Base-by-base conservation (phyloP, 208 protist species). In the Acanthamoeba triangularis region DNA sequence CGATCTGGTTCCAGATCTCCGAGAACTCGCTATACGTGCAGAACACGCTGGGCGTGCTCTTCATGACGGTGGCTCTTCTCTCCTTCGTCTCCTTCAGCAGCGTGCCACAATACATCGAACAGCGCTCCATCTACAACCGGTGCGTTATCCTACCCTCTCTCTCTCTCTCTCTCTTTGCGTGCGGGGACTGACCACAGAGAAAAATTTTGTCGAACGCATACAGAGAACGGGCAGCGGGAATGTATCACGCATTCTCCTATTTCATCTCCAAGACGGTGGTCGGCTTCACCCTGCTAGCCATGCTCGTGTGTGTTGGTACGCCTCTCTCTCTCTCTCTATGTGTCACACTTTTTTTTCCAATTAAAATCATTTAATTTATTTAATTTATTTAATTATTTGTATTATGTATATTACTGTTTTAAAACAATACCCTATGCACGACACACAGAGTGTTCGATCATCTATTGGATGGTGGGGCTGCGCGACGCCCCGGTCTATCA, bases 61-160 rank as follows among this genome's bases (percentile, higher is more conserved):
- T 90, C 52, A 90, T 90, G 84, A 90, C 84, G n/a, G 52, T 65
- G 49, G 84, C 84, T 11, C 59, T 90, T 3, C 59, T 90, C 35
- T 63, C 84, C 35, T 90, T 90, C 35, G 84, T 90, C 30, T 90
- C 84, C 59, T 90, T 90, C 59, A 67, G 84, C 49, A 90, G 59
- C 59, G 84, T 90, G 16, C 84, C 84, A 11, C n/a, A 67, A 5
- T 90, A 90, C 59, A 67, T 90, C 59, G 84, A 90, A 30, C 84
- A 90, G 59, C 49, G 84, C n/a, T 14, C 84, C 59, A 90, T 90
- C n/a, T 90, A 52, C 52, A 90, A 90, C 33, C 6, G 84, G 84
- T 90, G 10, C 7, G 54, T 69, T 28, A 16, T 59, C 18, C 30
- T 52, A 23, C 52, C 14, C 14, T 11, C 30, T 20, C 30, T 20